Conservation (phyloP, 495 filamentous ascomycete genomes). For the Darksidea phi region DNA sequence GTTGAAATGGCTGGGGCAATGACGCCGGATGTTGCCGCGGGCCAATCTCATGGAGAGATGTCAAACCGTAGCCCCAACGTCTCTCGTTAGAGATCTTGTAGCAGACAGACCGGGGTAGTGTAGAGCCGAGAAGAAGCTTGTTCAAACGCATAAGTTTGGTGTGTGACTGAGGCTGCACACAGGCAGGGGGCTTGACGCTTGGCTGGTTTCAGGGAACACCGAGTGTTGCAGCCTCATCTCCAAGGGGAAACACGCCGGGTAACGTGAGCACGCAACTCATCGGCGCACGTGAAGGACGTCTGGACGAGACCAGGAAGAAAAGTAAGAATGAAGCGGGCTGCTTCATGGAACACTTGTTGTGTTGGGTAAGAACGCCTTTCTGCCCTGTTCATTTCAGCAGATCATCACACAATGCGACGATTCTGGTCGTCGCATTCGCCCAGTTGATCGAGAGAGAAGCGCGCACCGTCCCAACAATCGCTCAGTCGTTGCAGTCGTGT, state of each 20-base stretch:
- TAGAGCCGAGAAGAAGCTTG: conserved; percentile 34
- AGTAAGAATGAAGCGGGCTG: too few relatives aligned
- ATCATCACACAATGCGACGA: too few relatives aligned
- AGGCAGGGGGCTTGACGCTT: conserved; percentile 27
- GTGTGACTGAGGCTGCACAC: conserved; percentile 21
- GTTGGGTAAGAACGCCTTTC: too few relatives aligned
- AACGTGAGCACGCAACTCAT: too few relatives aligned
- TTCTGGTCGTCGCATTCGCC: too few relatives aligned
- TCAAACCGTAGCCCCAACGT: conserved; percentile 32
- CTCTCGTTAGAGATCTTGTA: conserved; percentile 31
- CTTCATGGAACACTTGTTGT: too few relatives aligned
- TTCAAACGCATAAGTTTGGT: conserved; percentile 36
- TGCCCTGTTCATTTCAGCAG: too few relatives aligned
- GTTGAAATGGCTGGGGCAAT: conserved; percentile 4
- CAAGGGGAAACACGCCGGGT: neutral
- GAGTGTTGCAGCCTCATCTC: conserved; percentile 23
- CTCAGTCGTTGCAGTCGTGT: neutral
- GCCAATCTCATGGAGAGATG: conserved; percentile 17
- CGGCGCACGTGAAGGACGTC: too few relatives aligned
- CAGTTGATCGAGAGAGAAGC: too few relatives aligned
- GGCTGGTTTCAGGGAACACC: conserved; percentile 29
- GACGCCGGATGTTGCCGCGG: conserved; percentile 5
- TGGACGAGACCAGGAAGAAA: too few relatives aligned
- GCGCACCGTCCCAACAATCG: neutral
- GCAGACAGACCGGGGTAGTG: conserved; percentile 27